These are phyloP conservation scores for Cylindrotheca closterium DNA, from an alignment of 108 stramenopile genomes.

Conservation along the genomic window DNA sequence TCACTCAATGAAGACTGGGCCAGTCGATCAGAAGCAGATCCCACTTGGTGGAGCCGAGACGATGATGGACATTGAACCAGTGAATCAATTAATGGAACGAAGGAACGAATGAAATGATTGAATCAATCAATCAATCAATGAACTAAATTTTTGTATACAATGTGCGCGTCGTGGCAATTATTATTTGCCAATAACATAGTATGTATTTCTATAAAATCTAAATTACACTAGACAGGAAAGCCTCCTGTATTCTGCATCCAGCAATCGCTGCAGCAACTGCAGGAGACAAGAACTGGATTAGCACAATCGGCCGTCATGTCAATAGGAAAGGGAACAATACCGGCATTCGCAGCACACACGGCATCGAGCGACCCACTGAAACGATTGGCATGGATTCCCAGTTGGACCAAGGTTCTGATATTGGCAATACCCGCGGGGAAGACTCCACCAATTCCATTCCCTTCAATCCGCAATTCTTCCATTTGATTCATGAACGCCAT, in stretches of 20 bases:
- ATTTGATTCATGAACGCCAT: constrained; percentile 29
- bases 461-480: constrained; percentile 32
- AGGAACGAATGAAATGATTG: too few species aligned
- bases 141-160: too few species aligned
- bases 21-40: constrained; percentile 45
- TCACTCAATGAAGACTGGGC: constrained; percentile 63
- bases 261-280: neutral
- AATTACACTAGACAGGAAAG: too few species aligned
- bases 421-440: constrained; percentile 22
- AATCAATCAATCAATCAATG: too few species aligned
- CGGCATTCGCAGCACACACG: neutral
- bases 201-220: too few species aligned
- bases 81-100: too few species aligned
- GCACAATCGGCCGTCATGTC: neutral
- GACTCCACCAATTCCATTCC: constrained; percentile 43
- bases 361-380: neutral
- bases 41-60: constrained; percentile 53
- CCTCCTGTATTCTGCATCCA: neutral
- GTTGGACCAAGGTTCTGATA: neutral
- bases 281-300: neutral
- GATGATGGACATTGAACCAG: neutral
- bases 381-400: neutral
- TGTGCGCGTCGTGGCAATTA: too few species aligned
- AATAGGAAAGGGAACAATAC: too few species aligned
- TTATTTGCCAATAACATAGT: too few species aligned